A percentile compares a stretch with the other conserved stretches of the same genome.
Evolutionary conservation across 768 basidiomycete genomes (phyloP).

Genomic region (Tylopilus plumbeoviolaceoides): DNA sequence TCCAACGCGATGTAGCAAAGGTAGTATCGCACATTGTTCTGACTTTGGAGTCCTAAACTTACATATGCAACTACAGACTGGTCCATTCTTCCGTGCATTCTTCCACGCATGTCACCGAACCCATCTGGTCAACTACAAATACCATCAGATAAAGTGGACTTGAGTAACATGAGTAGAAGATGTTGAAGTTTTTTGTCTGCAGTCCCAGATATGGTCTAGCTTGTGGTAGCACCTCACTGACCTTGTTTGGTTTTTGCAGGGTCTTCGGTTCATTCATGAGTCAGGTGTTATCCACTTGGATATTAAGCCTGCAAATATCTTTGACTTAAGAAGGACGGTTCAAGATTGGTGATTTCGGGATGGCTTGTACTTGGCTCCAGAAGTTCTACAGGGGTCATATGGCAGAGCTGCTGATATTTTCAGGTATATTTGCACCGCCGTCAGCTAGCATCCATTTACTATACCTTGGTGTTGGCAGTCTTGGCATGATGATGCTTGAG

Average conservation of each 20-base stretch:
- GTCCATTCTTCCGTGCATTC: conserved; percentile 47
- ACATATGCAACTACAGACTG: no score
- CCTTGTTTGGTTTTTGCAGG: conserved; percentile 41
- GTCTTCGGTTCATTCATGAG: conserved; percentile 85
- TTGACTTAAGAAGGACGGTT: conserved; percentile 53
- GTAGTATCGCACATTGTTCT: conserved; percentile 13
- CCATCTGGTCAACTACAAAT: conserved; percentile 35
- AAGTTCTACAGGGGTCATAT: conserved; percentile 89
- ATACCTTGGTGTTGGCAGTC: conserved; percentile 43
- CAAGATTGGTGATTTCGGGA: conserved; percentile 76
- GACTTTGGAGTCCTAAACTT: background rate
- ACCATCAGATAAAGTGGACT: conserved; percentile 58
- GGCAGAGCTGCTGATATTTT: conserved; percentile 95
- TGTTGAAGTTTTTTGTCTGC: conserved; percentile 2
- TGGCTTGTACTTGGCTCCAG: conserved; percentile 98
- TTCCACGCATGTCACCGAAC: conserved; percentile 46
- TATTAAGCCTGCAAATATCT: conserved; percentile 93
- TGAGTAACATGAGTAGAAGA: conserved; percentile 68
- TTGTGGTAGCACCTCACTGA: conserved; percentile 22
- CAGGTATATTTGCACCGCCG: conserved; percentile 55
- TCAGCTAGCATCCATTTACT: background rate
- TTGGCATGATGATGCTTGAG: conserved; percentile 96
- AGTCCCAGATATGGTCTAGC: conserved; percentile 23
- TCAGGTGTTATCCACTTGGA: conserved; percentile 91
- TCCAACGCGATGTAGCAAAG: conserved; percentile 55